phyloP scores from a whole-genome alignment of 306 rosid species.

The Gynostemma pentaphyllum region DNA sequence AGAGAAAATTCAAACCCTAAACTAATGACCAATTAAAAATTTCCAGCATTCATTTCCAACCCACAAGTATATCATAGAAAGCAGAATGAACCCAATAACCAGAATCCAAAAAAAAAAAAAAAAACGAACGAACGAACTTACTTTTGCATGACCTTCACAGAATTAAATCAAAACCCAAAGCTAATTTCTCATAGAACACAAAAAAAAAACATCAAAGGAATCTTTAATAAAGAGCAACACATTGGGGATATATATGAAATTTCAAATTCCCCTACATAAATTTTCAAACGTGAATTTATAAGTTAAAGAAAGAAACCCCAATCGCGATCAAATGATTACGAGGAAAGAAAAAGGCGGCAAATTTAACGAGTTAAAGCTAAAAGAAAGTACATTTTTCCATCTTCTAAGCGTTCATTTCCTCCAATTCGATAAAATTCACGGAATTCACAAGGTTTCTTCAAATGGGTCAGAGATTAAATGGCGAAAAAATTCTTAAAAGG shows the following conservation, averaged over 20 bases:
- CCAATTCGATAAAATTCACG: background rate
- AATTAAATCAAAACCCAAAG: background rate
- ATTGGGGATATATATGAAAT: background rate
- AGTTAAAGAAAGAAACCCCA: background rate
- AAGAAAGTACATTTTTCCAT: constrained; percentile 2
- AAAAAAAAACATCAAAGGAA: background rate
- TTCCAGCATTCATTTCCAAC: background rate
- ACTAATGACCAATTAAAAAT: background rate
- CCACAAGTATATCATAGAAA: background rate
- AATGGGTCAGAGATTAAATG: background rate
- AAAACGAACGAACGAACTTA: no score
- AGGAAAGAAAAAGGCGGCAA: background rate
- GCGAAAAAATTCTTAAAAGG: background rate
- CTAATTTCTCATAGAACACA: background rate
- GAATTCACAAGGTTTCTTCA: background rate
- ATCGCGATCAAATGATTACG: background rate
- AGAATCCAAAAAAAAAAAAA: background rate
- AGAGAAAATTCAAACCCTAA: constrained; percentile 8
- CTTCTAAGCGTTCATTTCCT: background rate
- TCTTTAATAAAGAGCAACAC: background rate
- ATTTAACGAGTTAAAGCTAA: background rate
- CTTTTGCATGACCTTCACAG: background rate
- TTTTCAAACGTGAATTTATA: background rate
- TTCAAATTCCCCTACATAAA: background rate
- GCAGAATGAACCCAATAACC: background rate